phyloP scores from a whole-genome alignment of 2,329 filamentous ascomycete species.

The Phialophora chinensis region DNA sequence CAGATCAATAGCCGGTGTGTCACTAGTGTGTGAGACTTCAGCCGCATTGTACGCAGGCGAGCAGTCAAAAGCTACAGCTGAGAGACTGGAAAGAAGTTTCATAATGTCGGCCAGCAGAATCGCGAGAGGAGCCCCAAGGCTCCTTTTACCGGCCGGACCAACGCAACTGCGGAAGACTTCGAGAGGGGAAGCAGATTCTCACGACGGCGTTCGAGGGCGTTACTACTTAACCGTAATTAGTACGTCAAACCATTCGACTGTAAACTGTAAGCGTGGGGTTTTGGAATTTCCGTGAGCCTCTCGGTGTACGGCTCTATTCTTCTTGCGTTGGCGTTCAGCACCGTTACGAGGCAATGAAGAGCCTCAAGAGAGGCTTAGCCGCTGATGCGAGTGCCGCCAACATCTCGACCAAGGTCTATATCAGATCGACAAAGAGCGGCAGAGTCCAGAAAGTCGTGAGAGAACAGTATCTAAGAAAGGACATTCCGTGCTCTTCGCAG shows the following conservation, averaged over 20 bases:
- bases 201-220: neutral
- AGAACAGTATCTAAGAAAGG: constrained; percentile 92
- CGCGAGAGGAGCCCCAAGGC: neutral
- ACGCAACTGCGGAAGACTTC: neutral
- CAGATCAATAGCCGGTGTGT: neutral
- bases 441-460: constrained; percentile 99
- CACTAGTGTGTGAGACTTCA: neutral
- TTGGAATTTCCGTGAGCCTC: neutral
- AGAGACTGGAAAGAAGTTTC: neutral
- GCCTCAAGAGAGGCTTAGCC: constrained; percentile 63
- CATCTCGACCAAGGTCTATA: constrained; percentile 93
- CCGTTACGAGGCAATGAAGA: constrained; percentile 58
- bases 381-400: constrained; percentile 67
- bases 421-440: constrained; percentile 90
- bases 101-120: neutral
- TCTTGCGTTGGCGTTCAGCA: neutral
- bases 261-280: neutral
- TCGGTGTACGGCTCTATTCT: neutral
- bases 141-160: neutral
- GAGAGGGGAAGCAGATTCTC: neutral
- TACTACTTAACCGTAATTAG: neutral
- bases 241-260: neutral
- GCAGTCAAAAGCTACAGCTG: neutral
- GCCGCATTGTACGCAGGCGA: neutral
- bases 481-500: constrained; percentile 95